phyloP scores from a whole-genome alignment of 495 filamentous ascomycete genomes.

The Xanthoparmelia taractica region DNA sequence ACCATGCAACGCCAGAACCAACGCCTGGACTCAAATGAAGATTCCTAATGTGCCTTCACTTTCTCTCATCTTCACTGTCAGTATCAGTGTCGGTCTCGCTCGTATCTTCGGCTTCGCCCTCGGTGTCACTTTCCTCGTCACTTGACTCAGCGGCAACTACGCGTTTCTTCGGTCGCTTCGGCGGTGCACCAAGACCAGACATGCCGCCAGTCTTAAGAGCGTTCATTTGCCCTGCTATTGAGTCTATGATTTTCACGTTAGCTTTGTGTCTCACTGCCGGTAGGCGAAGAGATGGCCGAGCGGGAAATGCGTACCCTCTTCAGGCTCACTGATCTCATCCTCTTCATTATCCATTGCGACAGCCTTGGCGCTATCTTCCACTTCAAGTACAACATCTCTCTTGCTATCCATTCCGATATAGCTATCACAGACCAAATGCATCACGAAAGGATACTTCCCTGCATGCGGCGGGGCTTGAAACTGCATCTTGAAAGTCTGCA shows the following conservation, averaged over 20 bases:
- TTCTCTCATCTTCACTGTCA: constrained; percentile 54
- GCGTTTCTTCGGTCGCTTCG: constrained; percentile 46
- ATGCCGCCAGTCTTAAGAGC: constrained; percentile 65
- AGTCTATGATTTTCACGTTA: constrained; percentile 54
- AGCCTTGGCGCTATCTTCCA: constrained; percentile 86
- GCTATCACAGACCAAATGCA: constrained; percentile 87
- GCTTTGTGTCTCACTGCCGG: neutral
- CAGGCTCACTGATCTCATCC: constrained; percentile 94
- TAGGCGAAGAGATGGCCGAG: neutral
- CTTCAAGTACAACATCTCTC: constrained; percentile 75
- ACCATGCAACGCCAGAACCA: neutral
- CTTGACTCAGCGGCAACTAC: constrained; percentile 36
- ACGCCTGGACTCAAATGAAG: no score
- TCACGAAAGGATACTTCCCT: constrained; percentile 83
- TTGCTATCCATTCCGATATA: constrained; percentile 89
- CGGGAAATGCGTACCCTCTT: constrained; percentile 68
- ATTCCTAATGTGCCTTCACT: neutral
- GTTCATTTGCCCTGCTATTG: constrained; percentile 90
- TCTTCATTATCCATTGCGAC: constrained; percentile 64
- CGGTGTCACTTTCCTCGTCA: constrained; percentile 75
- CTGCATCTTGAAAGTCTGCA: constrained; percentile 95
- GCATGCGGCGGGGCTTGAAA: constrained; percentile 92
- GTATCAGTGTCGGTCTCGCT: constrained; percentile 78
- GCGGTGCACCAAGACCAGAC: constrained; percentile 35
- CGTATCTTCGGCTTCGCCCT: constrained; percentile 68